Evolutionary conservation across 2,329 filamentous ascomycete species (phyloP).

Genomic region (Mollisiaceae sp.): DNA sequence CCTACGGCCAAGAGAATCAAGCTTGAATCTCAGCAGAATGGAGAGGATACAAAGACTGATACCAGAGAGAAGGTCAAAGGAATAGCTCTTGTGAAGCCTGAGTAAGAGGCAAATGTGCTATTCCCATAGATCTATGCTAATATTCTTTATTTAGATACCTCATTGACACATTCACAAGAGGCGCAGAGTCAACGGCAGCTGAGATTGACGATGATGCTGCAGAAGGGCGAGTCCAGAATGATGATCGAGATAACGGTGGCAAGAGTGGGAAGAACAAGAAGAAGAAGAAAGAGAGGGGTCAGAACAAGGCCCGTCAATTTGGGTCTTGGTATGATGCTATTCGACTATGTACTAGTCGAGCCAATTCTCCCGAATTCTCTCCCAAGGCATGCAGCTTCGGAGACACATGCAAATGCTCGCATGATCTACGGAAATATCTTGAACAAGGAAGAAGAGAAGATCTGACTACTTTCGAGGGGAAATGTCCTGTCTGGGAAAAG

Average conservation of each 20-base stretch:
- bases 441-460: conserved; percentile 81
- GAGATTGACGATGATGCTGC: conserved; percentile 60
- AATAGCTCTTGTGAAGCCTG: conserved; percentile 41
- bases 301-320: conserved; percentile 84
- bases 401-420: conserved; percentile 79
- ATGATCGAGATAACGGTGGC: conserved; percentile 36
- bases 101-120: conserved; percentile 35
- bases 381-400: conserved; percentile 78
- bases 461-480: conserved; percentile 73
- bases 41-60: conserved; percentile 25
- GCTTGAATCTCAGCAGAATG: conserved; percentile 7
- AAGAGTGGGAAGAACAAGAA: conserved; percentile 53
- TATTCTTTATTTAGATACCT: conserved; percentile 36
- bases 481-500: conserved; percentile 81
- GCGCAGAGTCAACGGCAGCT: conserved; percentile 23
- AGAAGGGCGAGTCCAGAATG: conserved; percentile 51
- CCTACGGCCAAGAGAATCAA: conserved; percentile 14
- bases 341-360: conserved; percentile 77
- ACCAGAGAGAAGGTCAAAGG: conserved; percentile 39
- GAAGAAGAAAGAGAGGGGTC: conserved; percentile 69
- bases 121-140: conserved; percentile 9
- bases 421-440: conserved; percentile 86
- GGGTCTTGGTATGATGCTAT: conserved; percentile 79
- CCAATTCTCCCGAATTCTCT: conserved; percentile 78
- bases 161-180: conserved; percentile 32